A percentile compares a stretch with the other conserved stretches of the same genome.
These are phyloP conservation scores for Novymonas esmeraldas DNA, from an alignment of 208 protist species.

Conservation along the genomic window DNA sequence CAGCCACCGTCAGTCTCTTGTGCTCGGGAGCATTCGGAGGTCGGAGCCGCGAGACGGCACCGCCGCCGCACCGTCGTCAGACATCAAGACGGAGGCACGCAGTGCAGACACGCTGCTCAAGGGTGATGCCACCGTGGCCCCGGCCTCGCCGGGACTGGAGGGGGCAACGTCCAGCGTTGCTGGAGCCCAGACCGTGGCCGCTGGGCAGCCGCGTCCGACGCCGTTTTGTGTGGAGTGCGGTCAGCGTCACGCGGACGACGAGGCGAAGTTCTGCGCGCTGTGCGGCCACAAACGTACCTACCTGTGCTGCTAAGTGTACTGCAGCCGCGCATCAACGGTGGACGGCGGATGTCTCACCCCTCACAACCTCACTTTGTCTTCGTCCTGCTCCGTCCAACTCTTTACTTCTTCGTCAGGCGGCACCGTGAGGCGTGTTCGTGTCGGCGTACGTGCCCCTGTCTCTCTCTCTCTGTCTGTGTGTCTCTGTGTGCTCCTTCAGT, in stretches of 20 bases:
- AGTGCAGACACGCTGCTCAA: too few species aligned
- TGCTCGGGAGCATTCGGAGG: too few species aligned
- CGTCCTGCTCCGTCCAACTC: too few species aligned
- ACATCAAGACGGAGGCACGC: too few species aligned
- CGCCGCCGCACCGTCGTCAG: too few species aligned
- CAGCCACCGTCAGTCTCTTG: neutral
- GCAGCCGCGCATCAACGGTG: too few species aligned
- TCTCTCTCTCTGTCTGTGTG: constrained; percentile 5
- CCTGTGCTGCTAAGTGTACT: constrained; percentile 29
- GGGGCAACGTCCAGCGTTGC: neutral
- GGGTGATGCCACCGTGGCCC: neutral
- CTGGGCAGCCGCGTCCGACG: constrained; percentile 3
- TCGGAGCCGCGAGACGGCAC: too few species aligned
- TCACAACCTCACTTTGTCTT: too few species aligned
- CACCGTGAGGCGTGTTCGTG: neutral
- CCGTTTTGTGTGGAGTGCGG: constrained; percentile 68
- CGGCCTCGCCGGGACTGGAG: neutral
- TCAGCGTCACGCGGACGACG: constrained; percentile 62
- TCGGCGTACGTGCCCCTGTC: neutral
- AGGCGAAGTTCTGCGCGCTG: constrained; percentile 84
- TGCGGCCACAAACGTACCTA: constrained; percentile 72
- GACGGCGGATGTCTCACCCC: neutral
- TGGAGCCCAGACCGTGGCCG: neutral
- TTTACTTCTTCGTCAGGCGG: too few species aligned
- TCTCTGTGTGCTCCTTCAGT: too few species aligned